These are phyloP conservation scores for Coleophoma cylindrospora DNA, from an alignment of 2,329 filamentous ascomycete genomes.

Conservation along the genomic window DNA sequence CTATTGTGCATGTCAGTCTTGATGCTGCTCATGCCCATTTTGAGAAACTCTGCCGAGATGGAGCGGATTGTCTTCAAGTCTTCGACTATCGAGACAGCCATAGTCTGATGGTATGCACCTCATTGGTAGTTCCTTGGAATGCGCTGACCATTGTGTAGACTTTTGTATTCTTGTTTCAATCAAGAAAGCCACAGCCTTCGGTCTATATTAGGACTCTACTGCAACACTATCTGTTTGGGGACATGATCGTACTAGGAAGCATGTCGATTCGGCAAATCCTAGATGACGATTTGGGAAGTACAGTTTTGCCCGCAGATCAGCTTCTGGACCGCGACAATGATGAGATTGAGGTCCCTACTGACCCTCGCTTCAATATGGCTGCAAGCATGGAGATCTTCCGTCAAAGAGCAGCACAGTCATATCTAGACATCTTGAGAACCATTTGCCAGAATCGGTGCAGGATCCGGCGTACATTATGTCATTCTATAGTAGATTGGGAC, in stretches of 20 bases:
- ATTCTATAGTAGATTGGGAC: slow-evolving; percentile 80
- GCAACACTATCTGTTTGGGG: slow-evolving; percentile 70
- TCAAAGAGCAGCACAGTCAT: slow-evolving; percentile 59
- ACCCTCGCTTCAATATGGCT: slow-evolving; percentile 69
- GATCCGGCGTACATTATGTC: slow-evolving; percentile 82
- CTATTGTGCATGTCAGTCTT: slow-evolving; percentile 74
- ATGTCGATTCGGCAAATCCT: slow-evolving; percentile 70
- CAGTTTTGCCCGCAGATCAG: slow-evolving; percentile 66
- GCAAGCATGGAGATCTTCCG: slow-evolving; percentile 68
- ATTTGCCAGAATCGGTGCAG: slow-evolving; percentile 89
- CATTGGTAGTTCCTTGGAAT: neutral
- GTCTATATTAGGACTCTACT: slow-evolving; percentile 79
- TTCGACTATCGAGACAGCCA: slow-evolving; percentile 64
- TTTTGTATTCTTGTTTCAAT: slow-evolving; percentile 70
- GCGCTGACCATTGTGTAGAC: slow-evolving; percentile 39
- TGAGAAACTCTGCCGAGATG: slow-evolving; percentile 66
- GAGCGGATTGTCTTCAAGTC: slow-evolving; percentile 61
- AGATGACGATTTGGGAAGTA: slow-evolving; percentile 73
- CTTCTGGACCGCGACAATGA: slow-evolving; percentile 73
- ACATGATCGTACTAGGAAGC: slow-evolving; percentile 62
- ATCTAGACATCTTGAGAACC: slow-evolving; percentile 77
- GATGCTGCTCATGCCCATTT: slow-evolving; percentile 68
- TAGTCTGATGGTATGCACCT: slow-evolving; percentile 57
- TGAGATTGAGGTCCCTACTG: slow-evolving; percentile 66
- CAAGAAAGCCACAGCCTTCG: slow-evolving; percentile 75